Conservation (phyloP, 495 filamentous ascomycete genomes). For the Evansstolkia leycettana region DNA sequence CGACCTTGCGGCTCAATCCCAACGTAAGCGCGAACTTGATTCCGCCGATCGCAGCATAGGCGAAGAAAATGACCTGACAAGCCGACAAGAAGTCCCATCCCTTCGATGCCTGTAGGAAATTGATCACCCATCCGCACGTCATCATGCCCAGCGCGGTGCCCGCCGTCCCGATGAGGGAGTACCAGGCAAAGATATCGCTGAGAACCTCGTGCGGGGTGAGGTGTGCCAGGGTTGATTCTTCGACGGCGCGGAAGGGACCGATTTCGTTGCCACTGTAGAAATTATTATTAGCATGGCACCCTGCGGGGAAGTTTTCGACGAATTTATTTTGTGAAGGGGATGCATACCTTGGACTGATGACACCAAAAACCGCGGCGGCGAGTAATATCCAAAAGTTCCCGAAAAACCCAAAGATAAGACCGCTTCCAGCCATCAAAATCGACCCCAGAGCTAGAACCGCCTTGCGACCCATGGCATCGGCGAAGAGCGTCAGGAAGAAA, state of each 20-base stretch:
- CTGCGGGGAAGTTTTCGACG: no score
- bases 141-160: conserved; percentile 56
- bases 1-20: conserved; percentile 45
- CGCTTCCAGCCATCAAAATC: conserved; percentile 53
- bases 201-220: conserved; percentile 47
- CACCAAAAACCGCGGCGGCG: conserved; percentile 61
- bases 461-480: conserved; percentile 60
- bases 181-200: conserved; percentile 75
- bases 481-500: conserved; percentile 60
- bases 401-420: conserved; percentile 52
- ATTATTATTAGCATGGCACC: no score
- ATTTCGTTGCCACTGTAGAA: conserved; percentile 64
- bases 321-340: no score
- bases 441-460: conserved; percentile 59
- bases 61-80: conserved; percentile 58
- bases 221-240: conserved; percentile 70
- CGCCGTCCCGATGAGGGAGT: conserved; percentile 52
- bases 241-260: conserved; percentile 73
- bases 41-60: conserved; percentile 53
- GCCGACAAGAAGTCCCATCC: conserved; percentile 45
- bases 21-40: conserved; percentile 53
- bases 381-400: conserved; percentile 67
- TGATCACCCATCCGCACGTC: conserved; percentile 52
- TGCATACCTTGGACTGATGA: conserved; percentile 61
- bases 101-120: conserved; percentile 31